These are phyloP conservation scores for Globisporangium canariense DNA, from an alignment of 352 stramenopile species.

Conservation along the genomic window DNA sequence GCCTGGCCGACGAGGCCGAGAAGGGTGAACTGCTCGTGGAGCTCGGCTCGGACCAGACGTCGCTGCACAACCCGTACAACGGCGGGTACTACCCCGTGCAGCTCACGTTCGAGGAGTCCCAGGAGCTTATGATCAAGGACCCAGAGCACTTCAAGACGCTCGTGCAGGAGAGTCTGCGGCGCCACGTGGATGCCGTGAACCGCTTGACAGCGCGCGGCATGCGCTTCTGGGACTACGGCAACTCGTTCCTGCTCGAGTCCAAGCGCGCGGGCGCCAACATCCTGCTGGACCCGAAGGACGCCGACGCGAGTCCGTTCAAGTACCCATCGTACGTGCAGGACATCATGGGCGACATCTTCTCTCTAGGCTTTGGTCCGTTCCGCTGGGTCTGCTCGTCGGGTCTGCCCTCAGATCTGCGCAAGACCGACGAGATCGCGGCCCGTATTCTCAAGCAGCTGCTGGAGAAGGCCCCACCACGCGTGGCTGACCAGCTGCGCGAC, in stretches of 20 bases:
- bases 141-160: constrained; percentile 73
- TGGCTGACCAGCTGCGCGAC: too few species aligned
- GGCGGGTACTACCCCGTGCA: constrained; percentile 88
- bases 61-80: constrained; percentile 89
- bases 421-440: too few species aligned
- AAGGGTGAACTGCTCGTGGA: constrained; percentile 56
- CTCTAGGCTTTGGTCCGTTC: constrained; percentile 87
- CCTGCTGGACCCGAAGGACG: constrained; percentile 23
- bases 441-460: too few species aligned
- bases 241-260: constrained; percentile 86
- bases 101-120: constrained; percentile 77
- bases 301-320: constrained; percentile 67
- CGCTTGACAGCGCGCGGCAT: constrained; percentile 71
- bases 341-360: constrained; percentile 92
- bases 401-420: constrained; percentile 51
- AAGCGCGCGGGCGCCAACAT: constrained; percentile 64
- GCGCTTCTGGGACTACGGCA: constrained; percentile 90
- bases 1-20: constrained; percentile 68
- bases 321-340: constrained; percentile 90
- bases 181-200: constrained; percentile 82
- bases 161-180: constrained; percentile 74
- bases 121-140: constrained; percentile 78
- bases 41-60: constrained; percentile 59
- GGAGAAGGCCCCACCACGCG: too few species aligned
- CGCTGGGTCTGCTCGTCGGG: constrained; percentile 86